phyloP scores from a whole-genome alignment of 2,329 filamentous ascomycete genomes.

The Tolypocladium amazonense region DNA sequence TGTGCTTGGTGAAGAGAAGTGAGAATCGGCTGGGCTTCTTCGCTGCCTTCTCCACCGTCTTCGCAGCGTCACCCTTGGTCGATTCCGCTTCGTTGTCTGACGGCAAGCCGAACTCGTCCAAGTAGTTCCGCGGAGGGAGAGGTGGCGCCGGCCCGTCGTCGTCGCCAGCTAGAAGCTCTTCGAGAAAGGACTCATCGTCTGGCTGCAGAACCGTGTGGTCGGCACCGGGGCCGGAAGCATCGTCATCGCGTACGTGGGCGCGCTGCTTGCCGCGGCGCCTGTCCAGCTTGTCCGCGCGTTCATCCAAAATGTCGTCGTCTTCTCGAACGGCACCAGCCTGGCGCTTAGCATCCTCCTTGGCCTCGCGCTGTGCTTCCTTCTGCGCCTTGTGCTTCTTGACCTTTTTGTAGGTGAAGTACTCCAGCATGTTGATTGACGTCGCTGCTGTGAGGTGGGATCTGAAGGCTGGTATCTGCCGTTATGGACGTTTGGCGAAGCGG shows the following conservation, averaged over 20 bases:
- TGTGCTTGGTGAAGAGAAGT: conserved; percentile 24
- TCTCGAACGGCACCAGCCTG: conserved; percentile 6
- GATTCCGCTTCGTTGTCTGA: conserved; percentile 19
- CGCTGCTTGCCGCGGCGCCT: conserved; percentile 4
- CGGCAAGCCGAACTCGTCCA: conserved; percentile 39
- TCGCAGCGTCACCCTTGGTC: conserved; percentile 12
- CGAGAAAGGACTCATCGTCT: conserved; percentile 49
- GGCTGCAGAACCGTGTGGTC: conserved; percentile 32
- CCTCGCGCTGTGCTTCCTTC: conserved; percentile 26
- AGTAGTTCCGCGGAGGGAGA: conserved; percentile 42
- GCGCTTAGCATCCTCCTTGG: conserved; percentile 5
- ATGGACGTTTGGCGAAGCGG: neutral
- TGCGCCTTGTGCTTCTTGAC: conserved; percentile 48
- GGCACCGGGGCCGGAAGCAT: conserved; percentile 1
- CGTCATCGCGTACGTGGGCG: conserved; percentile 4
- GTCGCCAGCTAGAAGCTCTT: conserved; percentile 35
- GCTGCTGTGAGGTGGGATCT: neutral
- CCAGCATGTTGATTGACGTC: conserved; percentile 39
- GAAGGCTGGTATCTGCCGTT: neutral
- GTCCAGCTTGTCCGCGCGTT: neutral
- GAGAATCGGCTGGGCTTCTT: conserved; percentile 25
- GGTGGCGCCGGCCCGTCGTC: conserved; percentile 37
- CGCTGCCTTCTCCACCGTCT: conserved; percentile 16
- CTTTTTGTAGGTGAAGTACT: conserved; percentile 54
- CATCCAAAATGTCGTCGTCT: conserved; percentile 1